These are phyloP conservation scores for Taphrina pruni DNA, from an alignment of 1,139 yeast species.

Conservation along the genomic window DNA sequence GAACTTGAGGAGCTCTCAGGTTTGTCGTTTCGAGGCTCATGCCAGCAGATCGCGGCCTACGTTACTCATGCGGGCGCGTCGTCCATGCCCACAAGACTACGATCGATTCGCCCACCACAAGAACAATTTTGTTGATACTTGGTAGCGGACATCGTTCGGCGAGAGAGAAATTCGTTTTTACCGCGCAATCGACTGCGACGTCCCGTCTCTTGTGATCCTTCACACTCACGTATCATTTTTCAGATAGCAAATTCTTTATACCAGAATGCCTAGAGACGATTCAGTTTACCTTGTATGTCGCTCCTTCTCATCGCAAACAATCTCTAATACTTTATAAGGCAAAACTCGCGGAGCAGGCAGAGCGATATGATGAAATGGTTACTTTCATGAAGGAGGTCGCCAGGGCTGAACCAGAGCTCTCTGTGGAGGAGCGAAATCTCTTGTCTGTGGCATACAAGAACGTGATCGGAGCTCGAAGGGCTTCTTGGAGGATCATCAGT, in stretches of 20 bases:
- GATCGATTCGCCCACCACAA: not conserved
- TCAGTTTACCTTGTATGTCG: constrained; percentile 23
- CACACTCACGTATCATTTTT: no score
- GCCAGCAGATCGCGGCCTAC: constrained; percentile 20
- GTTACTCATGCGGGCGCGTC: constrained; percentile 6
- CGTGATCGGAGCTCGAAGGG: constrained; percentile 99
- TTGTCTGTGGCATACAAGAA: constrained; percentile 97
- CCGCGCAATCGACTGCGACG: no score
- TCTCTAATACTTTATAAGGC: constrained; percentile 55
- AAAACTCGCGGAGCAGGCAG: constrained; percentile 98
- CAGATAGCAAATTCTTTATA: not conserved
- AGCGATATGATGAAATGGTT: constrained; percentile 85
- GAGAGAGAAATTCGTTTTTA: no score
- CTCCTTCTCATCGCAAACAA: not conserved
- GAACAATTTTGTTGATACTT: not conserved
- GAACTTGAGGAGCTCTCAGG: not conserved
- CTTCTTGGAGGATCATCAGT: constrained; percentile 98
- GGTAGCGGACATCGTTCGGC: not conserved
- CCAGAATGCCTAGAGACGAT: constrained; percentile 22
- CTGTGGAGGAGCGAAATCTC: constrained; percentile 97
- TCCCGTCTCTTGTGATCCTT: no score
- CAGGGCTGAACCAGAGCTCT: constrained; percentile 90
- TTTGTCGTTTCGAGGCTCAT: not conserved
- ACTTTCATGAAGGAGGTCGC: constrained; percentile 98
- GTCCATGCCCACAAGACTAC: not conserved